phyloP scores from a whole-genome alignment of 1,284 basidiomycete species.

The Inonotus obliquus region DNA sequence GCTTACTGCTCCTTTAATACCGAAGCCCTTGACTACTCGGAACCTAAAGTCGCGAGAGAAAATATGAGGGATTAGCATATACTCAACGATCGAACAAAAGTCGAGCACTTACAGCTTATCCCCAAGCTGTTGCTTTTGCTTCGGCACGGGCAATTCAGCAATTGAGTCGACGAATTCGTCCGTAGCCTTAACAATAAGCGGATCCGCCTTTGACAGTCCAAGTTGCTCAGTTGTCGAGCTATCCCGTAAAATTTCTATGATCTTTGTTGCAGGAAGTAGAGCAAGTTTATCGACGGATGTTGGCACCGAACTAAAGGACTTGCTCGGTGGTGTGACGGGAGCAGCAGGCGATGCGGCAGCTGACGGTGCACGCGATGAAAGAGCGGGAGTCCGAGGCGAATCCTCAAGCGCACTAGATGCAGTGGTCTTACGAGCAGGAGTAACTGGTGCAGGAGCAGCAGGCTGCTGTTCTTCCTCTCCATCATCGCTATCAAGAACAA shows the following conservation, averaged over 20 bases:
- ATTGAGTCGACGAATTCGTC: constrained; percentile 76
- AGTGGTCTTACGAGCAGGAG: constrained; percentile 52
- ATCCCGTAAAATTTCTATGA: constrained; percentile 55
- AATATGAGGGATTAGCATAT: background rate
- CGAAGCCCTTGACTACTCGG: constrained; percentile 74
- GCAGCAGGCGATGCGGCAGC: constrained; percentile 62
- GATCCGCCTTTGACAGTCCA: constrained; percentile 67
- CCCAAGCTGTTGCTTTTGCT: constrained; percentile 80
- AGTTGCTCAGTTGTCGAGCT: constrained; percentile 49
- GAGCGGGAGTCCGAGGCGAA: constrained; percentile 65
- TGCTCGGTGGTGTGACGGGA: constrained; percentile 35
- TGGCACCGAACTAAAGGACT: constrained; percentile 16
- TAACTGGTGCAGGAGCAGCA: constrained; percentile 33
- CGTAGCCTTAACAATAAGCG: constrained; percentile 62
- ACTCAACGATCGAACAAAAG: constrained; percentile 3
- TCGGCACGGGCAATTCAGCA: constrained; percentile 52
- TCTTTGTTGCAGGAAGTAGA: constrained; percentile 50
- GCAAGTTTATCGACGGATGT: constrained; percentile 25
- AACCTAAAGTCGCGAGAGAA: constrained; percentile 39
- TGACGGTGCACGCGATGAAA: constrained; percentile 67
- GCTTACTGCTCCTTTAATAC: constrained; percentile 72
- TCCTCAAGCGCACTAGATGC: constrained; percentile 33
- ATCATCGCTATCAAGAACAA: constrained; percentile 70
- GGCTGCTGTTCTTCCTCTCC: constrained; percentile 39
- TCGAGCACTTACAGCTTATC: constrained; percentile 60